Base-by-base conservation (phyloP, 352 stramenopile genomes). In the Plasmopara viticola region DNA sequence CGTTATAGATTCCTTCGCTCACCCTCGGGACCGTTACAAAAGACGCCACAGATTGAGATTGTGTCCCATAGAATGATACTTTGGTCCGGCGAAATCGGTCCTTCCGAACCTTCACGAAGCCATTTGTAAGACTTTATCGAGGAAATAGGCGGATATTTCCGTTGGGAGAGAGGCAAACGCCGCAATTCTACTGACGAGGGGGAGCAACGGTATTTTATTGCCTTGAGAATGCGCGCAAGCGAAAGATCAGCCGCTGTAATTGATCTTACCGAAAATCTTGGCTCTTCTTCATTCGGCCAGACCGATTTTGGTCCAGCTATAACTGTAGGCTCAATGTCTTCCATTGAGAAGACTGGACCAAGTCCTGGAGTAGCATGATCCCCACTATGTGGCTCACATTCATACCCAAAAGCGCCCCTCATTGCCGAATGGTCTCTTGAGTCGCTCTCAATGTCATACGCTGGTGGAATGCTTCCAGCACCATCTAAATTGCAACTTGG, bases 351-450 rank as follows among this genome's bases (percentile, higher is more conserved):
- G n/a, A 10, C 12, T 44, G 17, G n/a, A 20, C 4, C 12, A n/a
- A n/a, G 5, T 5, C 20, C 38, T n/a, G 14, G 14, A 8, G 4
- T n/a, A 20, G 38, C 17, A 28, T 44, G n/a, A 25, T 20, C 12
- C n/a, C 38, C 38, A 44, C 38, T 44, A 44, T 44, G 38, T 25
- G 38, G 38, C 38, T 20, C 38, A 44, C 38, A 9, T 5, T 44
- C 38, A 10, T 10, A 44, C 14, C 6, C 38, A 18, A n/a, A 25
- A n/a, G 17, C 38, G 14, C 20, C 14, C n/a, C n/a, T n/a, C n/a
- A n/a, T n/a, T n/a, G n/a, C n/a, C n/a, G n/a, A n/a, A n/a, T n/a
- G n/a, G n/a, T n/a, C n/a, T n/a, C n/a, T n/a, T n/a, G n/a, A n/a
- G n/a, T n/a, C n/a, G n/a, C n/a, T n/a, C n/a, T n/a, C n/a, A n/a